Evolutionary conservation across 345 rosid species (phyloP), one percentile per base, ranked within the genome.

Genomic region (Tarenaya hassleriana): DNA sequence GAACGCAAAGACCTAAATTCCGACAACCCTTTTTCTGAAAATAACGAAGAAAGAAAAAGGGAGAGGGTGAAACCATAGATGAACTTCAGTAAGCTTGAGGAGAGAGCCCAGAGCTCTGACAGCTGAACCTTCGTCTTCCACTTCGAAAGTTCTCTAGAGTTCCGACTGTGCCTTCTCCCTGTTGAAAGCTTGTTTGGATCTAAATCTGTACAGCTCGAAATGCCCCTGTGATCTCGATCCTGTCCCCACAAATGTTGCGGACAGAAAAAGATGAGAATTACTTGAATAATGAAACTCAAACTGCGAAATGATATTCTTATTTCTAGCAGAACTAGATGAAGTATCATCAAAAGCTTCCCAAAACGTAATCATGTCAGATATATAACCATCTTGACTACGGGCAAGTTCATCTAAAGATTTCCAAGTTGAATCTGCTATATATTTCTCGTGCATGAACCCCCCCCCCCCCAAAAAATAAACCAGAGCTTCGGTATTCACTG

Each of bases 21-120:
- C 5, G 27, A 5, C 16, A 7, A 4, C 17, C n/a, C n/a, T 35
- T 35, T 11, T 35, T 18, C 7, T 5, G 19, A 18, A 16, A 17
- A 7, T 6, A 43, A 7, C 13, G 17, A 16, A 29, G n/a, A 16
- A 16, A 34, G 24, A 11, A 13, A 7, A 32, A 37, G 35, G 53
- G 52, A 42, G 55, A 31, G 54, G 19, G 35, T 44, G 31, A 34
- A 16, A 82, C 98, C 95, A 76, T 64, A 91, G 70, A 48, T 77
- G 51, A 47, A 82, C 78, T 56, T 84, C 72, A 24, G 86, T 78
- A 65, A 82, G 89, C 70, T 80, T 82, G 69, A 84, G 76, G 61
- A 75, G 83, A 41, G 86, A 70, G 19, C 92, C 96, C 10, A 87
- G 69, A 56, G 83, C 88, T 69, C 50, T 52, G 55, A 87, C 71